Conservation (phyloP, 2,329 filamentous ascomycete species). For the Ilyonectria mors-panacis region DNA sequence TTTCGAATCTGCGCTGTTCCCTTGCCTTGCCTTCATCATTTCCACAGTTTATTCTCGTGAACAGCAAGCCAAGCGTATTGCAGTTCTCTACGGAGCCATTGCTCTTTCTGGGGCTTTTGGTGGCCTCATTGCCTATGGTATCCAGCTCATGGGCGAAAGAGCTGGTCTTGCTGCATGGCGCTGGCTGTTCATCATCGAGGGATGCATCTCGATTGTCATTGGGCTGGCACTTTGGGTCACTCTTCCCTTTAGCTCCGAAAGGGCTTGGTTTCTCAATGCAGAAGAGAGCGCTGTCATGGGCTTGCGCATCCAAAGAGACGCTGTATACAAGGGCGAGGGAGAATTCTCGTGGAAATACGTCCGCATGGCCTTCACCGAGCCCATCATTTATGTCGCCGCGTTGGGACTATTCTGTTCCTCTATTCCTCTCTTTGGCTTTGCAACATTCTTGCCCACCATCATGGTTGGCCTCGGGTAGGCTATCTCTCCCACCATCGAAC, state of each 20-base stretch:
- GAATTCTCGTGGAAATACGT: constrained; percentile 45
- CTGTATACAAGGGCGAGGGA: constrained; percentile 39
- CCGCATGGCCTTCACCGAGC: constrained; percentile 41
- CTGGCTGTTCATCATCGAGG: constrained; percentile 66
- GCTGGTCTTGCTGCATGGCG: constrained; percentile 64
- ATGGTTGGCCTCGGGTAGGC: constrained; percentile 52
- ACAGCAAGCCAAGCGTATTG: constrained; percentile 52
- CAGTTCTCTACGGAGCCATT: constrained; percentile 51
- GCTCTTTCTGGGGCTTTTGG: constrained; percentile 51
- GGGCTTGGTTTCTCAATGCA: constrained; percentile 60
- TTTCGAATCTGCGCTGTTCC: constrained; percentile 55
- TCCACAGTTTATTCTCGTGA: constrained; percentile 53
- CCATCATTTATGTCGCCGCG: constrained; percentile 47
- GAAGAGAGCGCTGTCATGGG: constrained; percentile 55
- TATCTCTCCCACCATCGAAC: rapidly evolving
- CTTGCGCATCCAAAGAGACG: constrained; percentile 44
- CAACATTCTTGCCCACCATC: constrained; percentile 55
- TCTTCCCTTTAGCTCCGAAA: constrained; percentile 62
- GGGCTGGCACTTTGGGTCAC: constrained; percentile 54
- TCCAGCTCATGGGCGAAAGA: constrained; percentile 59
- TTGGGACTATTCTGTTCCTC: constrained; percentile 49
- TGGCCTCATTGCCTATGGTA: constrained; percentile 48
- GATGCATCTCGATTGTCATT: constrained; percentile 52
- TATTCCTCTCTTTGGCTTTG: constrained; percentile 54
- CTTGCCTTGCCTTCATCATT: constrained; percentile 52